Percentiles rank a stretch among this genome's conserved stretches.
Evolutionary conservation across 2,329 filamentous ascomycete species (phyloP).

Genomic region (Fusarium agapanthi): DNA sequence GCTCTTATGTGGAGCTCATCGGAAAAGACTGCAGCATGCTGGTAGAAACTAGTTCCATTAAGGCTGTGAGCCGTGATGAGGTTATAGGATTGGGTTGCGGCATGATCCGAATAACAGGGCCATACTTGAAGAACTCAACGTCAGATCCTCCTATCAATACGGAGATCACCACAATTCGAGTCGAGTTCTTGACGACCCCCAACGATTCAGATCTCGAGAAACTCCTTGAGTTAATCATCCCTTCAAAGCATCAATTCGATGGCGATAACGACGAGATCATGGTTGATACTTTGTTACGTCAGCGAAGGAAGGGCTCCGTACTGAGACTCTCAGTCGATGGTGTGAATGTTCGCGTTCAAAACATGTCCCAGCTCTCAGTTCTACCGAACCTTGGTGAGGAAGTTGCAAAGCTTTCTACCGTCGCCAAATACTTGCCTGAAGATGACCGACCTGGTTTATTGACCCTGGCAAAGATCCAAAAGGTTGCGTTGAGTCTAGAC

Average conservation of each 20-base stretch:
- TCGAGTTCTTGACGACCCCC: constrained; percentile 78
- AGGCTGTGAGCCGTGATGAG: constrained; percentile 78
- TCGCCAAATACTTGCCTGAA: constrained; percentile 94
- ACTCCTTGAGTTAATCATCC: constrained; percentile 85
- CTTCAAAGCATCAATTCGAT: constrained; percentile 87
- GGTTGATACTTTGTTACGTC: constrained; percentile 87
- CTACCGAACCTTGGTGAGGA: constrained; percentile 81
- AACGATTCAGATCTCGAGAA: constrained; percentile 83
- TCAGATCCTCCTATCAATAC: constrained; percentile 69
- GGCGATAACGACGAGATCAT: constrained; percentile 92
- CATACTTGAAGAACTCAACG: constrained; percentile 63
- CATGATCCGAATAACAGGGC: constrained; percentile 78
- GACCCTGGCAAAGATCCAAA: constrained; percentile 73
- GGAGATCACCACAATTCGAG: constrained; percentile 70
- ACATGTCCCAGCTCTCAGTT: constrained; percentile 70
- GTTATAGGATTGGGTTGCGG: constrained; percentile 78
- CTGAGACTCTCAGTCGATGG: constrained; percentile 74
- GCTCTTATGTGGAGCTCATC: constrained; percentile 77
- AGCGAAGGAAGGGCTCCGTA: constrained; percentile 86
- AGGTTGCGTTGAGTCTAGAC: constrained; percentile 68
- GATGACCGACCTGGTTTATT: constrained; percentile 92
- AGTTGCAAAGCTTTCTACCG: constrained; percentile 80
- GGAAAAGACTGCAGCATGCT: constrained; percentile 80
- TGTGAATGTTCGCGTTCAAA: constrained; percentile 68
- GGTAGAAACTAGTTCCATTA: constrained; percentile 82